phyloP scores from a whole-genome alignment of 73 alveolate genomes.

The Symbiodinium pilosum region DNA sequence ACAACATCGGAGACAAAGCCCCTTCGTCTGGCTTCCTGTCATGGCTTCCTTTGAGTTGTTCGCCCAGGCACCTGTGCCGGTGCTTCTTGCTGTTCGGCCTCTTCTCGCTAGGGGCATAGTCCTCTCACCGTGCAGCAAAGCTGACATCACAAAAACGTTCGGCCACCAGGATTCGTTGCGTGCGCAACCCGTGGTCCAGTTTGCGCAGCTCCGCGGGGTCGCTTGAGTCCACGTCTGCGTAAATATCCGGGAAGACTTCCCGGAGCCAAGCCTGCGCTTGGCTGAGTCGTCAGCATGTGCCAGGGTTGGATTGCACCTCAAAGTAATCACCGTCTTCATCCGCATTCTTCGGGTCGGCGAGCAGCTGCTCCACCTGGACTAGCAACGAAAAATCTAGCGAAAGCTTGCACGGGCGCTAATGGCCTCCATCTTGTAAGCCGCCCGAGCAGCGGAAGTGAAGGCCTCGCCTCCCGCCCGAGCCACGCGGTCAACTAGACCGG shows the following conservation, averaged over 20 bases:
- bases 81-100: conserved; percentile 66
- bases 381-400: neutral
- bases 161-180: neutral
- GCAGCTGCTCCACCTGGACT: conserved; percentile 23
- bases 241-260: conserved; percentile 33
- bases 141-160: too few species aligned
- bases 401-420: neutral
- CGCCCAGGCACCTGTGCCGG: conserved; percentile 8
- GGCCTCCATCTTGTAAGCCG: conserved; percentile 24
- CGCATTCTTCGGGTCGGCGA: conserved; percentile 69
- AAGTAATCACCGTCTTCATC: conserved; percentile 86
- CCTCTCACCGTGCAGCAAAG: too few species aligned
- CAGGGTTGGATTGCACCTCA: neutral
- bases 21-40: too few species aligned
- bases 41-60: too few species aligned
- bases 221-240: conserved; percentile 63
- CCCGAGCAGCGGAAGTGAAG: conserved; percentile 36
- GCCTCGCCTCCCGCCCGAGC: conserved; percentile 19
- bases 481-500: conserved; percentile 64
- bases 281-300: too few species aligned
- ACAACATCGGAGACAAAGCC: too few species aligned
- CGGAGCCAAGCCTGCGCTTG: conserved; percentile 57
- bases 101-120: conserved; percentile 50
- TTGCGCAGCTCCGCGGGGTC: conserved; percentile 77
- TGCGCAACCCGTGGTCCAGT: neutral